phyloP scores from a whole-genome alignment of 2,329 filamentous ascomycete species.

The Monilinia laxa region DNA sequence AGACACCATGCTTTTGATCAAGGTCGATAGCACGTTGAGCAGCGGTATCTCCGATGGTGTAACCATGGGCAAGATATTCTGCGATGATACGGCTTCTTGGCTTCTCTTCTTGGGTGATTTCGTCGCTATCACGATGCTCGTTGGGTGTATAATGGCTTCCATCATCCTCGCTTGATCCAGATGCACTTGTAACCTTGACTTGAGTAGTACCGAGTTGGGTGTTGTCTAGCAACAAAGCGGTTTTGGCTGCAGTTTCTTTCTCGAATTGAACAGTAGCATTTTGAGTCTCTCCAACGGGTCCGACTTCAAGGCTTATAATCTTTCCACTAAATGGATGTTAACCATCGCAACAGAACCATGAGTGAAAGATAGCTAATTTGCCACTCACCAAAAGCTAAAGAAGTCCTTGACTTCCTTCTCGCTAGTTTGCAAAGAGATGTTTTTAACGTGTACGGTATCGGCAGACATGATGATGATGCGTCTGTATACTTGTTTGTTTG shows the following conservation, averaged over 20 bases:
- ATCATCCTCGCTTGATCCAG: slow-evolving; percentile 62
- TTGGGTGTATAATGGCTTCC: slow-evolving; percentile 54
- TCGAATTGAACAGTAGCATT: slow-evolving; percentile 93
- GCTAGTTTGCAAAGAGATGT: slow-evolving; percentile 77
- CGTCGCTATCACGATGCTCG: slow-evolving; percentile 59
- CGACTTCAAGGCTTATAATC: slow-evolving; percentile 80
- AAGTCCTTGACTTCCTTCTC: slow-evolving; percentile 95
- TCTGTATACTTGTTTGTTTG: background rate
- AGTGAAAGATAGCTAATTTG: background rate
- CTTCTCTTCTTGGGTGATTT: slow-evolving; percentile 94
- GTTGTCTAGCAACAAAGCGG: slow-evolving; percentile 93
- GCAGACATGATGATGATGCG: slow-evolving; percentile 35
- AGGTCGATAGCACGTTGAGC: slow-evolving; percentile 83
- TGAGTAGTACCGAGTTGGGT: slow-evolving; percentile 87
- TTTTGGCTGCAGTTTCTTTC: slow-evolving; percentile 95
- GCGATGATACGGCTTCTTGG: slow-evolving; percentile 89
- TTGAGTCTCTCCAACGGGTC: slow-evolving; percentile 65
- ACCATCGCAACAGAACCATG: slow-evolving; percentile 2
- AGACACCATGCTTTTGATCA: slow-evolving; percentile 86
- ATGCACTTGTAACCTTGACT: slow-evolving; percentile 69
- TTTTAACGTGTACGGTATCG: slow-evolving; percentile 78
- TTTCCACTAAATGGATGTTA: slow-evolving; percentile 66
- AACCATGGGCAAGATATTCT: slow-evolving; percentile 95
- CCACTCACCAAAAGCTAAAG: slow-evolving; percentile 86
- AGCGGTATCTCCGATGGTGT: slow-evolving; percentile 67